Evolutionary conservation across 2,329 filamentous ascomycete genomes (phyloP), one percentile per base, ranked within the genome.

Genomic region (Diaporthe ilicicola): DNA sequence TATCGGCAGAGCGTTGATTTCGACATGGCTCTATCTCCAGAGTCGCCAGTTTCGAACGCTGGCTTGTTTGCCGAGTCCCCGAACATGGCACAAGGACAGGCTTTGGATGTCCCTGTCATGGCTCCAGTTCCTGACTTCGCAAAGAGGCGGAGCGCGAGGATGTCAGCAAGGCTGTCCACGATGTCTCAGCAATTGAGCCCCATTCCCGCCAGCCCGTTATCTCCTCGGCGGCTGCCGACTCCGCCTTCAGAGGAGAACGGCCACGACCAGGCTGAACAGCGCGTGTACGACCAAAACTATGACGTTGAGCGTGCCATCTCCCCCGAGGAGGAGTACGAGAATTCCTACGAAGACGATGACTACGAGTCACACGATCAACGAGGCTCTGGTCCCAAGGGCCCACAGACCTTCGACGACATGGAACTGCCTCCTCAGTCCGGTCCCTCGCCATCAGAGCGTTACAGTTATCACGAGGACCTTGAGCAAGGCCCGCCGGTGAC

Each of bases 341-440:
- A 59, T n/a, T 68, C 59, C 53, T 59, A 69, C n/a, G 69, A 70
- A 44, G 62, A 46, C 32, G 15, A 56, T 27, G 62, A 59, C 19
- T n/a, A 54, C 19, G 24, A 67, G n/a, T 53, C 34, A 7, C 29
- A 27, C 2, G 42, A 46, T 8, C 53, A 51, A n/a, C 51, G n/a
- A 2, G n/a, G 22, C 19, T 67, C 48, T 1, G 55, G 53, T 8
- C 65, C 48, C 4, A 37, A 39, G 17, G 66, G 66, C 3, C 67
- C 70, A 12, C 61, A 62, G 24, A 72, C 70, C 5, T 72, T 72
- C 9, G 67, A 70, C 2, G 70, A 72, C 4, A 72, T 72, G 70
- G 37, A 51, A 8, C 37, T 72, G 48, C 56, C 61, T 27, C 67
- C 48, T 12, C 55, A 50, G 10, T 29, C 54, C 17, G 51, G 61